Percentiles rank a stretch among this genome's conserved stretches.
These are phyloP conservation scores for Hemileccinum impolitum DNA, from an alignment of 768 basidiomycete genomes.

Conservation along the genomic window DNA sequence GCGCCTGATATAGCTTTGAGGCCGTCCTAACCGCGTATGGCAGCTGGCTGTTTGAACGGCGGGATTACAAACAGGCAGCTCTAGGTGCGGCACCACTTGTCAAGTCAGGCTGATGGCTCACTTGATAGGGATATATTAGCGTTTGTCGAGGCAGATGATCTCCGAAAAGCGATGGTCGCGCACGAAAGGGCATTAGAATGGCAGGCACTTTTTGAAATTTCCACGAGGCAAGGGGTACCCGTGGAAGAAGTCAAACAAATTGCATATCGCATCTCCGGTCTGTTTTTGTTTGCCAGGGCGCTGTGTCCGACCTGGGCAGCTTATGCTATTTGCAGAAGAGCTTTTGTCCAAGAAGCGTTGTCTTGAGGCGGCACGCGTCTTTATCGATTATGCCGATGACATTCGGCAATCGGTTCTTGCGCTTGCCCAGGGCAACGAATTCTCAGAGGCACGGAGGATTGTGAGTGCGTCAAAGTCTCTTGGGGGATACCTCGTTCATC, in stretches of 20 bases:
- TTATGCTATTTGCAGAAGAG: constrained; percentile 54
- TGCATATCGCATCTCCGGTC: constrained; percentile 80
- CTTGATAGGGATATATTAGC: constrained; percentile 40
- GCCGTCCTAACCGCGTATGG: constrained; percentile 72
- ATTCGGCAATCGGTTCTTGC: constrained; percentile 71
- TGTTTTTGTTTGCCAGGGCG: constrained; percentile 18
- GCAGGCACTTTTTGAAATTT: constrained; percentile 88
- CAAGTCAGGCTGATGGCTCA: constrained; percentile 1
- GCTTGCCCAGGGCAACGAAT: constrained; percentile 75
- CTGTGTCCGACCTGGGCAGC: neutral
- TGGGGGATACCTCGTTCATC: constrained; percentile 11
- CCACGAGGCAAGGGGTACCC: constrained; percentile 45
- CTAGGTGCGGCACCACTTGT: constrained; percentile 47
- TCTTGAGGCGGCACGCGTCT: constrained; percentile 75
- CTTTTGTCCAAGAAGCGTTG: constrained; percentile 76
- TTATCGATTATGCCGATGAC: constrained; percentile 82
- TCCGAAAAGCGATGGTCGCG: constrained; percentile 76
- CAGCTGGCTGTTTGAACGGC: constrained; percentile 80
- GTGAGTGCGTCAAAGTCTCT: constrained; percentile 41
- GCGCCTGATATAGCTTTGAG: constrained; percentile 36
- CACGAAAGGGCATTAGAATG: constrained; percentile 87
- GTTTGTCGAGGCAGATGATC: constrained; percentile 64
- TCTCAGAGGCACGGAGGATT: constrained; percentile 86
- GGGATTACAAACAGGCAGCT: constrained; percentile 83
- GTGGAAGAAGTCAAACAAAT: constrained; percentile 58